Base-by-base conservation (phyloP, 78 protist genomes). In the Dictyostelium brefeldianum region DNA sequence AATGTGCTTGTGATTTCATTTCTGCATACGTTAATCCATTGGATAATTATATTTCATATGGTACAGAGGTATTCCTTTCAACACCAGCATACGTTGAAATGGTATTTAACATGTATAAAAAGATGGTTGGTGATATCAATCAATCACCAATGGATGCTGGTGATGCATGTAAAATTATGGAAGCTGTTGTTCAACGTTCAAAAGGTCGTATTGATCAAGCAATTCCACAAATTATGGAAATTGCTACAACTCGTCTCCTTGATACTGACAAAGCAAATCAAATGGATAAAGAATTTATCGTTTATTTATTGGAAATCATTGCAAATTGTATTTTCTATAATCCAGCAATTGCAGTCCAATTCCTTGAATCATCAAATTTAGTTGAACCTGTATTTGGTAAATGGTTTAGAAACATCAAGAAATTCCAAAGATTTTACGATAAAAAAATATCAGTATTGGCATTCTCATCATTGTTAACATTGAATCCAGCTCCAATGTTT, bases 131-230 rank as follows among this genome's bases (percentile, higher is more conserved):
- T 17, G 91, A 91, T 57, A 22, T 48, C 22, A 11, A 46, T 48
- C 71, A 47, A 20, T 31, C 69, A n/a, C 74, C 89, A 10, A 27
- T 46, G 54, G 91, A 91, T 27, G 36, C 89, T 18, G 18, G 54
- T 17, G 95, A 91, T 25, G 75, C 83, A 3, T 91, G 95, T 69
- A 91, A 91, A 50, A 59, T 91, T 41, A 91, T 91, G 77, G 95
- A 91, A 59, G 77, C 90, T 3, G 77, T 91, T 12, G n/a, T 91
- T 27, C 95, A 83, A 57, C 69, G 91, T 31, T 54, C 83, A 17
- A 74, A 79, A 25, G 95, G 95, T 59, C 57, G 90, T 59, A 53
- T 91, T 47, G 95, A 91, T 57, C 5, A 20, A 46, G 53, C 59
- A 31, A 91, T 91, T 20, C 47, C 67, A 51, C 78, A 65, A 18